Conservation (phyloP, 1,284 basidiomycete genomes). For the Cutaneotrichosporon cavernicola region DNA sequence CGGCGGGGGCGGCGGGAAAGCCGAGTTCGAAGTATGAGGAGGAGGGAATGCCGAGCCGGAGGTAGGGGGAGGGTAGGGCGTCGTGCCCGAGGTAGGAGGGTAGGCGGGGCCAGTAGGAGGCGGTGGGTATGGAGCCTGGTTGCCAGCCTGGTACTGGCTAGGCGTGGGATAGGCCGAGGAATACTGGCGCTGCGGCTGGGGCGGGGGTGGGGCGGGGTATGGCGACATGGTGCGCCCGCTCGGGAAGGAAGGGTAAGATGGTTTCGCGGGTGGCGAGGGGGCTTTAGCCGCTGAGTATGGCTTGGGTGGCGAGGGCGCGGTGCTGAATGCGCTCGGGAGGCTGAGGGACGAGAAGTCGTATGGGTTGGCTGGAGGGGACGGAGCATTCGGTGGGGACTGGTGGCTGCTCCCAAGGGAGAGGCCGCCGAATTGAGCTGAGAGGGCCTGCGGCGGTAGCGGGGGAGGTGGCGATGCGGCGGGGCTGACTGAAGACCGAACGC, state of each 20-base stretch:
- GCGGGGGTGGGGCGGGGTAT: slow-evolving; percentile 31
- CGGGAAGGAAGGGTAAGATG: slow-evolving; percentile 51
- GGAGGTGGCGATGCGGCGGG: slow-evolving; percentile 19
- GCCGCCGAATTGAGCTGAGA: slow-evolving; percentile 43
- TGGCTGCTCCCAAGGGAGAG: background rate
- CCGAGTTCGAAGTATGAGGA: too few species aligned
- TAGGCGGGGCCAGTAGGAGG: slow-evolving; percentile 22
- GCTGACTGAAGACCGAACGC: slow-evolving; percentile 12
- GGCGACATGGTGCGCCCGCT: slow-evolving; percentile 37
- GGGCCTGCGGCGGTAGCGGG: slow-evolving; percentile 21
- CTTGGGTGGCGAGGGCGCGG: slow-evolving; percentile 2
- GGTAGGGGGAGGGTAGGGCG: too few species aligned
- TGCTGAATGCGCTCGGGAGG: slow-evolving; percentile 36
- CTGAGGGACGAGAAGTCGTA: slow-evolving; percentile 45
- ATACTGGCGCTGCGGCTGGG: slow-evolving; percentile 26
- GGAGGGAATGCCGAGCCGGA: too few species aligned
- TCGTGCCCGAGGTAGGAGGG: slow-evolving; percentile 1
- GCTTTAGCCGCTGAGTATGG: slow-evolving; percentile 2
- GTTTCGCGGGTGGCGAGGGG: slow-evolving; percentile 19
- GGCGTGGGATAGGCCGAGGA: slow-evolving; percentile 25
- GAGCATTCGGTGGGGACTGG: slow-evolving; percentile 12
- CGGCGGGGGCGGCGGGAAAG: too few species aligned
- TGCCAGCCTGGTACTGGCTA: background rate
- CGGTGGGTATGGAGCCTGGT: slow-evolving; percentile 21
- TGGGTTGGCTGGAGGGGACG: slow-evolving; percentile 27